Evolutionary conservation across 106 monocot species (phyloP).

Genomic region (Allium fistulosum): DNA sequence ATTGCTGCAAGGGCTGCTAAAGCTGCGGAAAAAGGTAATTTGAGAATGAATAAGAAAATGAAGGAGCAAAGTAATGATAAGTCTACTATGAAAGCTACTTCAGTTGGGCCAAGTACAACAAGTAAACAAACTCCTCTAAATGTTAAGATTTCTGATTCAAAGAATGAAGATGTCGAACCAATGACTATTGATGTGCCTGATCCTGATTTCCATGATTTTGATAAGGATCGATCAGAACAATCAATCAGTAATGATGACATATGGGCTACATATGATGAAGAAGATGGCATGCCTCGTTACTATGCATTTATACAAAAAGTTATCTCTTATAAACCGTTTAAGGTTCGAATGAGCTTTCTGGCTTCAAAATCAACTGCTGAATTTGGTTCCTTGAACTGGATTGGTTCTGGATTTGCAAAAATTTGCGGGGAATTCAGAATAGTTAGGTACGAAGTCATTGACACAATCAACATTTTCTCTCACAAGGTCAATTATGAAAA

Average conservation of each 20-base stretch:
- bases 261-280: conserved; percentile 69
- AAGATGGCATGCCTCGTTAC: conserved; percentile 68
- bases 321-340: conserved; percentile 47
- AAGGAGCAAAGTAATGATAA: conserved; percentile 19
- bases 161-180: conserved; percentile 11
- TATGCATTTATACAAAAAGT: conserved; percentile 68
- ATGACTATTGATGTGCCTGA: conserved; percentile 58
- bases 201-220: conserved; percentile 69
- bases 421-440: conserved; percentile 53
- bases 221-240: conserved; percentile 47
- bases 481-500: conserved; percentile 51
- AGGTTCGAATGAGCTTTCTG: conserved; percentile 45
- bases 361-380: conserved; percentile 44
- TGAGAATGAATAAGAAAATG: conserved; percentile 11
- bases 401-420: conserved; percentile 46
- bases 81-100: neutral
- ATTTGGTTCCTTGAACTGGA: conserved; percentile 52
- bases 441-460: conserved; percentile 34
- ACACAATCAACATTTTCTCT: conserved; percentile 46
- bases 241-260: conserved; percentile 41
- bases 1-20: conserved; percentile 17
- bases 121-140: conserved; percentile 9
- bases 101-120: neutral
- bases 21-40: conserved; percentile 7
- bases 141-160: conserved; percentile 12